A percentile compares a stretch with the other conserved stretches of the same genome.
Conservation (phyloP, 768 basidiomycete species). For the Mycena latifolia region DNA sequence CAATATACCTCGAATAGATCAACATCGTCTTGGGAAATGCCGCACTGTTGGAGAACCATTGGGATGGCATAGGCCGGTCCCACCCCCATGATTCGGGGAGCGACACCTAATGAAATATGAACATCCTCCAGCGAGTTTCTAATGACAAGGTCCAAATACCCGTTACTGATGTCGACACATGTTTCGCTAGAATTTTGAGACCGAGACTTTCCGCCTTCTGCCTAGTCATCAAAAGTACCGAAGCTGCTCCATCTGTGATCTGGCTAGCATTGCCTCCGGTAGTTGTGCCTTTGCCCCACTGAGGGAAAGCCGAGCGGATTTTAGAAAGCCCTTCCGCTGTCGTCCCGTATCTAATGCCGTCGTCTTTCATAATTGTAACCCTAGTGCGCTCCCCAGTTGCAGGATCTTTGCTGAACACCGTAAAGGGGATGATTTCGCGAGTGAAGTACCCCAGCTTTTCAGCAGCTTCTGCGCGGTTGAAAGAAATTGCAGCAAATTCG, state of each 20-base stretch:
- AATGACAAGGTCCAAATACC: slow-evolving; percentile 51
- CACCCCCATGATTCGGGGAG: slow-evolving; percentile 90
- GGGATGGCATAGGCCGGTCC: slow-evolving; percentile 91
- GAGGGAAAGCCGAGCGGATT: slow-evolving; percentile 83
- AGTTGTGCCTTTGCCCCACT: slow-evolving; percentile 80
- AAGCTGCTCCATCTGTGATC: slow-evolving; percentile 87
- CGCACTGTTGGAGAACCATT: slow-evolving; percentile 74
- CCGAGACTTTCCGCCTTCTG: slow-evolving; percentile 83
- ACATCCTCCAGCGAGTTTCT: not conserved
- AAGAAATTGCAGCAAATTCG: slow-evolving; percentile 78
- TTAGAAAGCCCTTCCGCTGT: slow-evolving; percentile 74
- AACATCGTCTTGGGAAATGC: slow-evolving; percentile 75
- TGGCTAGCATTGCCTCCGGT: slow-evolving; percentile 92
- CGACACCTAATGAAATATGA: slow-evolving; percentile 58
- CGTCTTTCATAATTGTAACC: slow-evolving; percentile 76
- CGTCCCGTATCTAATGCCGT: slow-evolving; percentile 83
- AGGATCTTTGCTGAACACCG: slow-evolving; percentile 70
- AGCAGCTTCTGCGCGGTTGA: slow-evolving; percentile 83
- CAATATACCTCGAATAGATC: slow-evolving; percentile 79
- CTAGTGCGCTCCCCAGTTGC: slow-evolving; percentile 63
- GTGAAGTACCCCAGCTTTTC: slow-evolving; percentile 74
- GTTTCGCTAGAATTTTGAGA: slow-evolving; percentile 80
- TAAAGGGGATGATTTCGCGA: slow-evolving; percentile 83
- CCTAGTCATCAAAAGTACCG: slow-evolving; percentile 85
- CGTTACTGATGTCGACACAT: slow-evolving; percentile 77